Conservation (phyloP, 2,329 filamentous ascomycete genomes). For the Penicillium sp. region DNA sequence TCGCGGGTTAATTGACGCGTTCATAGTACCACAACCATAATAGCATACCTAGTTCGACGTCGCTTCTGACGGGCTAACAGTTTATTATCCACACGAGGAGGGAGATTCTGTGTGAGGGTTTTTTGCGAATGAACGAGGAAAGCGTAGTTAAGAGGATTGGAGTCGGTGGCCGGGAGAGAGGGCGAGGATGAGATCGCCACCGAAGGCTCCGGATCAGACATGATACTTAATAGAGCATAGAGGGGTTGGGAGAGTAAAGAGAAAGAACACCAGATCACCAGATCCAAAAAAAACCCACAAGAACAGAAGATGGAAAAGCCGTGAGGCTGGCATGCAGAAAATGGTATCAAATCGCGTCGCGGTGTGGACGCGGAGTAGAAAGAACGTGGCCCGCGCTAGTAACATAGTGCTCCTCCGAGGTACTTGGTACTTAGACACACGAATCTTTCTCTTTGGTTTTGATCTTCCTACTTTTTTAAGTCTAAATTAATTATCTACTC, state of each 20-base stretch:
- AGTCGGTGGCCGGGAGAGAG: constrained; percentile 32
- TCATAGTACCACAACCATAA: constrained; percentile 4
- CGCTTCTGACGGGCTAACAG: constrained; percentile 60
- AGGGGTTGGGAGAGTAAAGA: constrained; percentile 6
- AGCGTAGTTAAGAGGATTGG: constrained; percentile 46
- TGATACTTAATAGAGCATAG: constrained; percentile 25
- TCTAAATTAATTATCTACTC: background rate
- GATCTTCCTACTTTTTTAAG: background rate
- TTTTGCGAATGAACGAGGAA: constrained; percentile 61
- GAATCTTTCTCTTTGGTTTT: background rate
- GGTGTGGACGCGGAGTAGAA: constrained; percentile 34
- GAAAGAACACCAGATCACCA: constrained; percentile 9
- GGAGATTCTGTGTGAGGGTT: constrained; percentile 55
- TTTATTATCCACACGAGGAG: constrained; percentile 59
- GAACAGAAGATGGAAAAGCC: constrained; percentile 3
- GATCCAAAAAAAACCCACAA: constrained; percentile 4
- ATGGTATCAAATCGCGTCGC: constrained; percentile 32
- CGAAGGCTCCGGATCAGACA: constrained; percentile 38
- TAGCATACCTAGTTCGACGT: constrained; percentile 58
- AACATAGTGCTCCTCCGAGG: constrained; percentile 13
- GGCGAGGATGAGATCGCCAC: constrained; percentile 35
- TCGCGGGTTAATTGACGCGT: constrained; percentile 19
- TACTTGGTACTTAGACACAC: constrained; percentile 10
- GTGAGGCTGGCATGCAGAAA: constrained; percentile 26
- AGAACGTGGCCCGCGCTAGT: constrained; percentile 30